Evolutionary conservation across 2,329 filamentous ascomycete genomes (phyloP), one percentile per base, ranked within the genome.

Genomic region (Claviceps fusiformis): DNA sequence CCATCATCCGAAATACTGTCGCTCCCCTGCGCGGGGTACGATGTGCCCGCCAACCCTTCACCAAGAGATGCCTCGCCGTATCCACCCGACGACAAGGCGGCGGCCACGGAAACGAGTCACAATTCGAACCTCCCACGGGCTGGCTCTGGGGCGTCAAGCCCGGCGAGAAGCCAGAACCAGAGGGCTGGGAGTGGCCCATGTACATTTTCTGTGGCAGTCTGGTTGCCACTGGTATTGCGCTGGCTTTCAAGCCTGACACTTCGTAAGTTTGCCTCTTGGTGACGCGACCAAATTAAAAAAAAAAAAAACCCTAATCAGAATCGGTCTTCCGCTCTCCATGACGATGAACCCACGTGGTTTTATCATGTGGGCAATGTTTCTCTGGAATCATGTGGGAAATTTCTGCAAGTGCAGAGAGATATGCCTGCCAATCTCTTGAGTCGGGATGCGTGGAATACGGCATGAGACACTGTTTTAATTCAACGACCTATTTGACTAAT

Each of bases 241-340:
- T 95, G 74, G 89, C 89, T 59, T 97, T 93, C 71, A 97, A 97
- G 83, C 93, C 93, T 54, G 93, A 98, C 79, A 97, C 92, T 60
- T 95, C 89, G 93, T 98, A 79, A 76, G 91, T 89, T 33, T 27
- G 27, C 37, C 35, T 17, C 45, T 47, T 35, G 39, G 11, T 33
- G 13, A 5, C 24, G n/a, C 19, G 13, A 15, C 50, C 1, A 19
- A 19, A 19, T 19, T 3, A 24, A 13, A 13, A 17, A 39, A 39
- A 13, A 11, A 17, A 39, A 39, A 39, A 11, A 5, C 4, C 13
- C 11, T 39, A 13, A 13, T 39, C 4, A 5, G 13, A 17, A 39
- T 5, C 35, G 11, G 19, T 27, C 9, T 46, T 10, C 44, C 27
- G 44, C 13, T 27, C 19, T 46, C 19, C 10, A 15, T 27, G 44